Evolutionary conservation across 2,329 filamentous ascomycete species (phyloP), one percentile per base, ranked within the genome.

Genomic region (Biscogniauxia sp.): DNA sequence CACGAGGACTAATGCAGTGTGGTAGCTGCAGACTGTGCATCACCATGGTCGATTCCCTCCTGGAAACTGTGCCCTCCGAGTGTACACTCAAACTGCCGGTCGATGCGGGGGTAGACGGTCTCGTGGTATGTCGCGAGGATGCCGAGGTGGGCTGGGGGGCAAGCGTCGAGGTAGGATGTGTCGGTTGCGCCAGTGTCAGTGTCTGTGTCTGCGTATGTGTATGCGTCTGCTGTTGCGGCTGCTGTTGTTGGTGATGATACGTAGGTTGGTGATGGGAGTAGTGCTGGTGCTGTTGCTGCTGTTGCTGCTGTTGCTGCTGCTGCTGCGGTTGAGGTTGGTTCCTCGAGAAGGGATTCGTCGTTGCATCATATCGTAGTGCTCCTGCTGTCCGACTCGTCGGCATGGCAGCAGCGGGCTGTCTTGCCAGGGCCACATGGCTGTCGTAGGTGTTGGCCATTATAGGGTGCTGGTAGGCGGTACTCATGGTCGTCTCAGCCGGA

Each of bases 21-120:
- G 92, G 92, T 50, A 96, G 88, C 69, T 89, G 86, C 45, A 94
- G 79, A 70, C 83, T 86, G 71, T 86, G 84, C 62, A 77, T 79
- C 1, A 84, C 80, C 73, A 86, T 77, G 26, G 76, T 77, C 4
- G 78, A 75, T 45, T 80, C 78, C 57, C 74, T 74, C 23, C 70
- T 71, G 5, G 76, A 73, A 3, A 74, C 66, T 13, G 72, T 72
- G 11, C 68, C 64, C n/a, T 76, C 72, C 5, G 73, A 65, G 56
- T 71, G 66, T 20, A 64, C 68, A 61, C 70, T 61, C 52, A 70
- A 56, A 56, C 65, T 66, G 6, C 70, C 66, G 28, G 72, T 70
- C 9, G 73, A 72, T 1, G 70, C 68, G 0, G 80, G 77, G 9
- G 79, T 79, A 2, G 77, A 75, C 0, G 76, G 70, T 45, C 72